A percentile compares a stretch with the other conserved stretches of the same genome.
phyloP scores from a whole-genome alignment of 108 stramenopile species.

The Thalassiosira profunda region DNA sequence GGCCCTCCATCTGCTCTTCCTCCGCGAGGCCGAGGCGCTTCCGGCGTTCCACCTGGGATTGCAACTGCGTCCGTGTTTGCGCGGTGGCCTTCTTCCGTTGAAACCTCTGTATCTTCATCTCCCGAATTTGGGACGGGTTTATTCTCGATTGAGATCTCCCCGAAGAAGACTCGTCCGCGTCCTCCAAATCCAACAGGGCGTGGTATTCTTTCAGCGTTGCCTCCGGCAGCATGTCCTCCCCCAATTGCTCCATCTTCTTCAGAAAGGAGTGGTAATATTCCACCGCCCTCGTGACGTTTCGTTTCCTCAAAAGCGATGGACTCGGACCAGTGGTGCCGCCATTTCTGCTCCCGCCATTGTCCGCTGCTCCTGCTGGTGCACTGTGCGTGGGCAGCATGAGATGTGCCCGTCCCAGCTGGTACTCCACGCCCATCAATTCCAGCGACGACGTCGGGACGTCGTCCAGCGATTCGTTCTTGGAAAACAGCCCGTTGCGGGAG shows the following conservation, averaged over 20 bases:
- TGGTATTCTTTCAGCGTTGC: conserved; percentile 58
- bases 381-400: conserved; percentile 48
- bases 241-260: conserved; percentile 56
- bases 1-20: conserved; percentile 73
- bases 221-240: conserved; percentile 41
- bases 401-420: conserved; percentile 67
- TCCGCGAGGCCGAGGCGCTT: conserved; percentile 49
- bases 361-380: conserved; percentile 15
- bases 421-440: conserved; percentile 63
- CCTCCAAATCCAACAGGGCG: conserved; percentile 50
- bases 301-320: conserved; percentile 35
- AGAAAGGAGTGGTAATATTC: conserved; percentile 64
- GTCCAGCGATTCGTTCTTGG: conserved; percentile 70
- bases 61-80: conserved; percentile 47
- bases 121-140: conserved; percentile 35
- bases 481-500: conserved; percentile 43
- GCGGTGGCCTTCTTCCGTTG: conserved; percentile 14
- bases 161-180: conserved; percentile 19
- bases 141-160: background rate
- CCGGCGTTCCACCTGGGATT: conserved; percentile 56
- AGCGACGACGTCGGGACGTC: conserved; percentile 74
- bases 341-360: conserved; percentile 6
- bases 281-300: conserved; percentile 46
- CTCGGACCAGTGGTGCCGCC: background rate
- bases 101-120: conserved; percentile 53